Evolutionary conservation across 768 basidiomycete genomes (phyloP).

Genomic region (Tremella fuciformis): DNA sequence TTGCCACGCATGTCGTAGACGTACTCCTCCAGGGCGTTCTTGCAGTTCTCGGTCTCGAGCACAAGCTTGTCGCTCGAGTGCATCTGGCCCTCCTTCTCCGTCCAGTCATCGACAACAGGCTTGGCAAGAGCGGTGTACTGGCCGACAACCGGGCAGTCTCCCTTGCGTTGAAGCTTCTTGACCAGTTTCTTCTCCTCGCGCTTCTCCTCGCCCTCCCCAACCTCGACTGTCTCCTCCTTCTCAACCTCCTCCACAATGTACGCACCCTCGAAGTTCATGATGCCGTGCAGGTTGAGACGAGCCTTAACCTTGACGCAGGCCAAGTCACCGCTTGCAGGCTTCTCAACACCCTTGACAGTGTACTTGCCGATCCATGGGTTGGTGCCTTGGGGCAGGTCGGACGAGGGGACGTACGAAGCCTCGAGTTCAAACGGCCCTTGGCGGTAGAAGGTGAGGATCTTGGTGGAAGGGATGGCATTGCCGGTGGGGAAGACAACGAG

Average conservation of each 20-base stretch:
- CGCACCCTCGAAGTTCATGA: conserved; percentile 78
- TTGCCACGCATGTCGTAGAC: conserved; percentile 92
- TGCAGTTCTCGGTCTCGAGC: conserved; percentile 96
- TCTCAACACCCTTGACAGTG: conserved; percentile 73
- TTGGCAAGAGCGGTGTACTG: conserved; percentile 66
- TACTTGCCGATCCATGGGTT: conserved; percentile 83
- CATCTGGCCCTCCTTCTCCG: conserved; percentile 85
- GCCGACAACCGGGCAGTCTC: conserved; percentile 70
- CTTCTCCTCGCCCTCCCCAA: conserved; percentile 59
- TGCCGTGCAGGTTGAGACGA: conserved; percentile 77
- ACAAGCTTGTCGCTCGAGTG: conserved; percentile 90
- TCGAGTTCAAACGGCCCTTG: conserved; percentile 83
- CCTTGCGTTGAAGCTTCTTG: conserved; percentile 81
- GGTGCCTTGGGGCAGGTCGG: conserved; percentile 68
- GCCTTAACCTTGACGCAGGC: conserved; percentile 87
- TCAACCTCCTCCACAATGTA: conserved; percentile 71
- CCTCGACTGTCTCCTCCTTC: conserved; percentile 73
- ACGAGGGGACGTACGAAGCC: conserved; percentile 69
- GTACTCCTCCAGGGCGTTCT: conserved; percentile 98
- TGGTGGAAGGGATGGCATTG: conserved; percentile 86
- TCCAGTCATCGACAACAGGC: conserved; percentile 62
- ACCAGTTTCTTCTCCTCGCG: conserved; percentile 64
- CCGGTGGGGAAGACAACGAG: conserved; percentile 83
- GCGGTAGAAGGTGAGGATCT: conserved; percentile 92
- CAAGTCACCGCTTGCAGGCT: conserved; percentile 66